Percentiles rank a stretch among this genome's conserved stretches.
Evolutionary conservation across 352 stramenopile genomes (phyloP).

Genomic region (Globisporangium splendens): DNA sequence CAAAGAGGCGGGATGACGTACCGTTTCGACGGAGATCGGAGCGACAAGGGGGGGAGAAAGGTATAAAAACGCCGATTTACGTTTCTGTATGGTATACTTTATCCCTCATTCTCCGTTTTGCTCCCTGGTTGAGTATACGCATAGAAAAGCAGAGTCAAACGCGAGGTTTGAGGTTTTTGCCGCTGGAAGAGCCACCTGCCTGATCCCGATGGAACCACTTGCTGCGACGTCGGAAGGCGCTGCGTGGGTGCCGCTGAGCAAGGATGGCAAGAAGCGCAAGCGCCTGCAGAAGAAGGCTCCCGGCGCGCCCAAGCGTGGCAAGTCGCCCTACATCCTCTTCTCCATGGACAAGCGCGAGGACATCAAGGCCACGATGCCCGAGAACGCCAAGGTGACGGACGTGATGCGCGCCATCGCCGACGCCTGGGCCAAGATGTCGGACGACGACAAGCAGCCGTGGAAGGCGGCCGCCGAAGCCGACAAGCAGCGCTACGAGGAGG

Average conservation of each 20-base stretch:
- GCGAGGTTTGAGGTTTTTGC: conserved; percentile 13
- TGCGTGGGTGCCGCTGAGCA: conserved; percentile 63
- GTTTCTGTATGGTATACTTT: conserved; percentile 82
- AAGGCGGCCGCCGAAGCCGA: conserved; percentile 90
- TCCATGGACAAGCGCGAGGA: conserved; percentile 90
- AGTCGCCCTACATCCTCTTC: conserved; percentile 91
- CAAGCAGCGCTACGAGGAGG: conserved; percentile 92
- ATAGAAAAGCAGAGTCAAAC: conserved; percentile 79
- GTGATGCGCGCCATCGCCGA: conserved; percentile 91
- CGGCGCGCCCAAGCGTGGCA: conserved; percentile 85
- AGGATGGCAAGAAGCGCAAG: conserved; percentile 87
- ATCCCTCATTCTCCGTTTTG: conserved; percentile 75
- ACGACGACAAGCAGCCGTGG: conserved; percentile 92
- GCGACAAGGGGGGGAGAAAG: background rate
- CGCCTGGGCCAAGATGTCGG: conserved; percentile 85
- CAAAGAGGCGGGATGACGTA: too few species aligned
- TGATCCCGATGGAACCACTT: conserved; percentile 79
- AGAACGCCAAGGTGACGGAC: conserved; percentile 88
- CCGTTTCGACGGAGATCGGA: background rate
- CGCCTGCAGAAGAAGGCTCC: conserved; percentile 89
- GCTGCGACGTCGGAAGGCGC: conserved; percentile 48
- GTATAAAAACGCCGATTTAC: conserved; percentile 8
- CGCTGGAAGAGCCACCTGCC: background rate
- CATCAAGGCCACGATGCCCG: conserved; percentile 84
- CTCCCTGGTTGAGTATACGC: conserved; percentile 65